phyloP scores from a whole-genome alignment of 129 eudicot genomes.

The Scalesia atractyloides region DNA sequence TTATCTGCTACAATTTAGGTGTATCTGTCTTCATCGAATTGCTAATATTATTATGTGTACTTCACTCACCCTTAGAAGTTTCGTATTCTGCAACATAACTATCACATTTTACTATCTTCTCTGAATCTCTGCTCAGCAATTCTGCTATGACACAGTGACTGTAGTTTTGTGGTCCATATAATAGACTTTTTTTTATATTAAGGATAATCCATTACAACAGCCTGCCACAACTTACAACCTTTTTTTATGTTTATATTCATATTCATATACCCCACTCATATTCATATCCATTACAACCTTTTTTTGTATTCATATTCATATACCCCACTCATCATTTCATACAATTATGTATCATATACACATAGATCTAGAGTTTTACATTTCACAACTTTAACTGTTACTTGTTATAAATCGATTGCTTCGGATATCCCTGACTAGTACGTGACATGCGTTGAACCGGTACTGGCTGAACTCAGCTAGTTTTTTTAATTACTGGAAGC shows the following conservation, averaged over 20 bases:
- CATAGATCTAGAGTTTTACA: no score
- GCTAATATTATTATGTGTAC: conserved; percentile 17
- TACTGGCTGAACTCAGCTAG: no score
- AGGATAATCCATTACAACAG: conserved; percentile 10
- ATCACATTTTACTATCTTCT: conserved; percentile 22
- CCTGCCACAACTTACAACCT: conserved; percentile 7
- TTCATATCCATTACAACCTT: background rate
- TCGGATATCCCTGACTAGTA: no score
- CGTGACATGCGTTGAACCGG: no score
- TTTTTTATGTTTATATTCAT: background rate
- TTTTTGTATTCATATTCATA: no score
- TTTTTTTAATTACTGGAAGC: no score
- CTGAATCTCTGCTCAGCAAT: conserved; percentile 29
- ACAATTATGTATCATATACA: no score
- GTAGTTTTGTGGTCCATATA: conserved; percentile 34
- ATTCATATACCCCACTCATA: background rate
- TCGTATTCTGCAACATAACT: conserved; percentile 33
- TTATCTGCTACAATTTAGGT: background rate
- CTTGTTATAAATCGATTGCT: no score
- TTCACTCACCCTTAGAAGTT: background rate
- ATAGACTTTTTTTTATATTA: background rate
- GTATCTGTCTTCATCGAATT: background rate
- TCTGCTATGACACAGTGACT: conserved; percentile 16
- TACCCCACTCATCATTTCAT: no score
- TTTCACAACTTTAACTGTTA: no score